Base-by-base conservation (phyloP, 1,139 yeast genomes). In the Suhomyces anneliseae region DNA sequence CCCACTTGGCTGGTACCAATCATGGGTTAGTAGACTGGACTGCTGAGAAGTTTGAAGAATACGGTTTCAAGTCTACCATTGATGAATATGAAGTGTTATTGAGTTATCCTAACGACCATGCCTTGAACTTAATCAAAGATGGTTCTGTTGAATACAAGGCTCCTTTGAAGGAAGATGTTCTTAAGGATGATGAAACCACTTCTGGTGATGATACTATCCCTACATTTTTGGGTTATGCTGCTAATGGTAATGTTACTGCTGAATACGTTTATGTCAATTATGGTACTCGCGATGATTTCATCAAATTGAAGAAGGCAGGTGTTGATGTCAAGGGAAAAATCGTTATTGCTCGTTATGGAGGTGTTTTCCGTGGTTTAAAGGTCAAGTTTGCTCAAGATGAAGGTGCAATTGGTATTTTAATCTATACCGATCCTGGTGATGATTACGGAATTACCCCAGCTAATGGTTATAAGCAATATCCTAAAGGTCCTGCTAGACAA, bases 141-240 rank as follows among this genome's bases (percentile, higher is more conserved):
- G 53, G 52, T 19, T 57, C 69, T 9, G 62, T 75, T 8, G 63
- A 78, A 38, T 88, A 82, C 63, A 70, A 74, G 49, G 90, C 96
- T 5, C 74, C 83, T 1, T 72, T 89, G 52, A 72, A 74, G 53
- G 97, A 90, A 65, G 96, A 90, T 60, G 83, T 67, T 11, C 60
- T 90, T 36, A 69, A 78, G 10, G 87, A 87, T 48, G 97, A 90
- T 64, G 78, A 81, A 33, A 84, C 90, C 34, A 77, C 95, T 0
- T 61, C 65, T 7, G 71, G 74, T 12, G 64, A 66, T 38, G 83
- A 78, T 40, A 54, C 66, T 10, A 63, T 74, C 38, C 80, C 80
- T 7, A 74, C 79, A 2, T 74, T 74, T 48, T 69, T 73, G 58
- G 75, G 73, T 0, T 75, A 75, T 51, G 75, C 75, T 27, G 80